These are phyloP conservation scores for Melanogaster broomeanus DNA, from an alignment of 768 basidiomycete genomes.

Conservation along the genomic window DNA sequence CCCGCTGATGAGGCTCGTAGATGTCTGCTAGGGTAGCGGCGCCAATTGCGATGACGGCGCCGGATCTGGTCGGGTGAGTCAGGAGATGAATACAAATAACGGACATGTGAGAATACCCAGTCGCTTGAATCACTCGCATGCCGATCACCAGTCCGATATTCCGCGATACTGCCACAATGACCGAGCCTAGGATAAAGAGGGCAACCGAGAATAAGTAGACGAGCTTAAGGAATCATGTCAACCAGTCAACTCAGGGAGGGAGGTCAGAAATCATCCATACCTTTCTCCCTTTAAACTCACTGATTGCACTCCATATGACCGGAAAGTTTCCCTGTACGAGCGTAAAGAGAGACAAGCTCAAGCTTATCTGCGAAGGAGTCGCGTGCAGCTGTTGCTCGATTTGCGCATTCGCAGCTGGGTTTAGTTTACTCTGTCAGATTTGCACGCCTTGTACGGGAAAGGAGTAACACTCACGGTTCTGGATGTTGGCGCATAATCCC, in stretches of 20 bases:
- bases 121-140: slow-evolving; percentile 66
- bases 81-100: background rate
- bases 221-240: slow-evolving; percentile 33
- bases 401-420: slow-evolving; percentile 62
- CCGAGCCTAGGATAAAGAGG: slow-evolving; percentile 56
- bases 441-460: background rate
- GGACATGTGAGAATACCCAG: slow-evolving; percentile 45
- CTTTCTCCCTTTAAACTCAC: slow-evolving; percentile 72
- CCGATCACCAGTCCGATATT: slow-evolving; percentile 61
- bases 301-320: slow-evolving; percentile 32
- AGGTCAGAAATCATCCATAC: slow-evolving; percentile 32
- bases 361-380: slow-evolving; percentile 60
- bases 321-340: slow-evolving; percentile 61
- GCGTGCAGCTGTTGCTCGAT: slow-evolving; percentile 66
- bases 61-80: slow-evolving; percentile 42
- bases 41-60: slow-evolving; percentile 68
- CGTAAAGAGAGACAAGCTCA: slow-evolving; percentile 72
- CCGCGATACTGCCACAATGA: slow-evolving; percentile 57
- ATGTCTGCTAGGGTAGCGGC: slow-evolving; percentile 81
- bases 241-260: background rate
- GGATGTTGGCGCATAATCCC: slow-evolving; percentile 28
- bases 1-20: slow-evolving; percentile 73
- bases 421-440: background rate
- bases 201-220: slow-evolving; percentile 57
- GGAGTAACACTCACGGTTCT: slow-evolving; percentile 25